A percentile compares a stretch with the other conserved stretches of the same genome.
Conservation (phyloP, 139 green algal genomes). For the Ettlia oleoabundans region DNA sequence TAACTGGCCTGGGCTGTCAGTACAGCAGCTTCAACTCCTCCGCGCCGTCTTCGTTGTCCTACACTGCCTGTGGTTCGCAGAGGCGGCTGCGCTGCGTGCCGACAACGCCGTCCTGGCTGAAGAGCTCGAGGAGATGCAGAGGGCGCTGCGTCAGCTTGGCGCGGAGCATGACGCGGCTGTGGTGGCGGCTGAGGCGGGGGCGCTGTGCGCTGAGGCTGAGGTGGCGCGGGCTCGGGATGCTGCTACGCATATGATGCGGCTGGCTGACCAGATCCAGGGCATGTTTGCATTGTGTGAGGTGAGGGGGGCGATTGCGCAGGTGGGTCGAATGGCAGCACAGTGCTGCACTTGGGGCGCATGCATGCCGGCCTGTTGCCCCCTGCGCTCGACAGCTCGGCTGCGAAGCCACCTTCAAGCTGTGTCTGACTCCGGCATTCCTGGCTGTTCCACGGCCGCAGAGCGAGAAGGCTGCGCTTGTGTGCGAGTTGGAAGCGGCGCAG, state of each 20-base stretch:
- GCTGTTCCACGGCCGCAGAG: neutral
- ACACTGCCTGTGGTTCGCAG: neutral
- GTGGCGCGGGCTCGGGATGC: constrained; percentile 25
- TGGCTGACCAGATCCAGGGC: constrained; percentile 41
- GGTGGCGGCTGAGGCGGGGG: constrained; percentile 23
- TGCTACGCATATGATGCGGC: constrained; percentile 39
- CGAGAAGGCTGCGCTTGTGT: constrained; percentile 15
- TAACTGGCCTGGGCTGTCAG: no score
- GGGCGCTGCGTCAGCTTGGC: constrained; percentile 6
- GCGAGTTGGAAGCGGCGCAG: constrained; percentile 15
- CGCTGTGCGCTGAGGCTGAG: constrained; percentile 32
- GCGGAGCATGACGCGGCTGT: constrained; percentile 26
- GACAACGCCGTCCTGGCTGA: constrained; percentile 30
- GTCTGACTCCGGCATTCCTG: neutral
- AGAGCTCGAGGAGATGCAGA: constrained; percentile 27
- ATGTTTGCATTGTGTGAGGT: constrained; percentile 45
- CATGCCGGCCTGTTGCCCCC: no score
- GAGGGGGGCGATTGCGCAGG: neutral
- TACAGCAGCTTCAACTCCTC: no score
- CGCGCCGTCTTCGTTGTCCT: neutral
- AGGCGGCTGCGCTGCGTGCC: neutral
- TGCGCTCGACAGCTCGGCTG: no score
- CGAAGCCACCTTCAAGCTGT: no score
- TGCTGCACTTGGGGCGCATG: no score
- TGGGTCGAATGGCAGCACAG: no score